Base-by-base conservation (phyloP, 176 grass and related monocot species). In the Pontederia paniculata region DNA sequence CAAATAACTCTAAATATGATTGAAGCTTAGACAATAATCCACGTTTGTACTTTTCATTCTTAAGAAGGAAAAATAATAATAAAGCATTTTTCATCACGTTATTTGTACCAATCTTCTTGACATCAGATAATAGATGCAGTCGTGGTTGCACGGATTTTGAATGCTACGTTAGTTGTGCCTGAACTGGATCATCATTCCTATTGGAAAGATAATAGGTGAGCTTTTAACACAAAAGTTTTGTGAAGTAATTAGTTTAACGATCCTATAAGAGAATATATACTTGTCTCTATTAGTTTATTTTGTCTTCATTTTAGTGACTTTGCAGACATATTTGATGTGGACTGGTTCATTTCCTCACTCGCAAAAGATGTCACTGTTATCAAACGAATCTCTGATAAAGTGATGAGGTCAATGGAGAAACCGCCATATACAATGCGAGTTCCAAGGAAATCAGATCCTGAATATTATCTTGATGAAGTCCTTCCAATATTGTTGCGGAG, bases 381-480 rank as follows among this genome's bases (percentile, higher is more conserved):
- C 53, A 86, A 84, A 73, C 81, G 69, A 44, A 90, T 97, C 12
- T 83, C 93, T 47, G 81, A 97, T 47, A 77, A 81, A 70, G 86
- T 97, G 46, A 90, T 97, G 93, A 66, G 70, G 54, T 90, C 83
- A 21, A 90, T 97, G 91, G 83, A 97, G 63, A 97, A 88, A 76
- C 83, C 83, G 17, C 93, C 86, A 17, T 97, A 85, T 76, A 97
- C 93, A 18, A 90, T 97, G 91, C 80, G 93, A 0, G 74, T 83
- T 37, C 93, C 93, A 67, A 83, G 93, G 56, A 97, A 90, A 84
- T 97, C 93, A n/a, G 63, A 75, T 80, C 83, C 86, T 28, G 77
- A 88, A 52, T 97, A 78, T 88, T 97, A 97, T 57, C 55, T 81
- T 22, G 50, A 77, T 51, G 79, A 97, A 90, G 93, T 86, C 23